Conservation (phyloP, 176 grass and related monocot species). For the Oropetium thomaeum region DNA sequence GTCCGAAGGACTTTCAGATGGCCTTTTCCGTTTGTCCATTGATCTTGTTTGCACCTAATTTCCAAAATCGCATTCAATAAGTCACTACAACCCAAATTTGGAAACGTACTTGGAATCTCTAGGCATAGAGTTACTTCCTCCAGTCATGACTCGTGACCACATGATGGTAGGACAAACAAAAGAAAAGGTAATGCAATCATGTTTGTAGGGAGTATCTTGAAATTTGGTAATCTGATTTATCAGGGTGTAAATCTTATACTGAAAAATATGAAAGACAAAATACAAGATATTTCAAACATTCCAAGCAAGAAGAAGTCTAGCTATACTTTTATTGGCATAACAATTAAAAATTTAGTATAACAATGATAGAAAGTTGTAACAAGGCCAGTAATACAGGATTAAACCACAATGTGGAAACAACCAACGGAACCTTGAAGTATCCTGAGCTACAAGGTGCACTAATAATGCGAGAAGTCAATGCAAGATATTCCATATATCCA, state of each 20-base stretch:
- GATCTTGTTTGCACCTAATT: constrained; percentile 34
- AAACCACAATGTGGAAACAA: not conserved
- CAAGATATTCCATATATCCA: too few relatives aligned
- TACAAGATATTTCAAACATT: not conserved
- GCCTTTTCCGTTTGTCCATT: constrained; percentile 14
- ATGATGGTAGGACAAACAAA: too few relatives aligned
- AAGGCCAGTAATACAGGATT: not conserved
- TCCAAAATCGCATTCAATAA: not conserved
- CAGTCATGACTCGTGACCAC: too few relatives aligned
- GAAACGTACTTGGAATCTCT: not conserved
- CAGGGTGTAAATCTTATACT: not conserved
- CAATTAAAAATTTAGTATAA: not conserved
- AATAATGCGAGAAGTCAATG: too few relatives aligned
- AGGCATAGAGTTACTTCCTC: too few relatives aligned
- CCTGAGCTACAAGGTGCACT: not conserved
- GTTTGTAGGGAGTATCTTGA: not conserved
- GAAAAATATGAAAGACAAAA: not conserved
- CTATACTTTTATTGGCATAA: not conserved
- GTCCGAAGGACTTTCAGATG: constrained; percentile 6
- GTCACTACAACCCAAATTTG: not conserved
- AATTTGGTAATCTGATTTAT: not conserved
- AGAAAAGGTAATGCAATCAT: not conserved
- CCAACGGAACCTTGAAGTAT: not conserved
- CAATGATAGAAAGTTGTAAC: not conserved
- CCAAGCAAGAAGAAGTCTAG: not conserved